A percentile compares a stretch with the other conserved stretches of the same genome.
Evolutionary conservation across 192 early-diverging fungal genomes (phyloP).

Genomic region (Linnemannia elongata): DNA sequence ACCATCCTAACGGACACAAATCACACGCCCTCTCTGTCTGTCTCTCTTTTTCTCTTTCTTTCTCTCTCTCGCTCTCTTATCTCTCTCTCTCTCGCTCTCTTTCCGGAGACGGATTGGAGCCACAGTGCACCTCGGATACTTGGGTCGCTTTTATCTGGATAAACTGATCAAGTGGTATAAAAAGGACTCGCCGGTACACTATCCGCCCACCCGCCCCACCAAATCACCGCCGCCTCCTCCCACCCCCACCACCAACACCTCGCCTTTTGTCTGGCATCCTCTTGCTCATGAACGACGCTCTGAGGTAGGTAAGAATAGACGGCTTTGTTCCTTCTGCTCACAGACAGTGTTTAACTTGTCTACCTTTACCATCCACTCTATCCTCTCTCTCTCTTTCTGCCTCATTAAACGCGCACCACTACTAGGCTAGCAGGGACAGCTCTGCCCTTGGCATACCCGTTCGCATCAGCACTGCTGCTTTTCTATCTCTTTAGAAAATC

Average conservation of each 20-base stretch:
- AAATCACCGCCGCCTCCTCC: neutral
- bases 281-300: neutral
- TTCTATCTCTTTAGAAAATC: conserved; percentile 6
- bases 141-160: neutral
- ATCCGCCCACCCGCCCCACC: neutral
- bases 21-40: neutral
- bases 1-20: neutral
- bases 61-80: no score
- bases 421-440: neutral
- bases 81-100: no score
- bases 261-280: neutral
- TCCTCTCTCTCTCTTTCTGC: neutral
- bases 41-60: no score
- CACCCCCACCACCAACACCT: neutral
- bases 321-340: neutral
- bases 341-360: neutral
- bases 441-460: conserved; percentile 3
- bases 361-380: neutral
- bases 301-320: neutral
- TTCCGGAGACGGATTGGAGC: neutral
- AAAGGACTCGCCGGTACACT: neutral
- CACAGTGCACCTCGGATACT: neutral
- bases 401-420: neutral
- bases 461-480: conserved; percentile 10
- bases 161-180: neutral